Evolutionary conservation across 1,284 basidiomycete genomes (phyloP).

Genomic region (Flammula alnicola): DNA sequence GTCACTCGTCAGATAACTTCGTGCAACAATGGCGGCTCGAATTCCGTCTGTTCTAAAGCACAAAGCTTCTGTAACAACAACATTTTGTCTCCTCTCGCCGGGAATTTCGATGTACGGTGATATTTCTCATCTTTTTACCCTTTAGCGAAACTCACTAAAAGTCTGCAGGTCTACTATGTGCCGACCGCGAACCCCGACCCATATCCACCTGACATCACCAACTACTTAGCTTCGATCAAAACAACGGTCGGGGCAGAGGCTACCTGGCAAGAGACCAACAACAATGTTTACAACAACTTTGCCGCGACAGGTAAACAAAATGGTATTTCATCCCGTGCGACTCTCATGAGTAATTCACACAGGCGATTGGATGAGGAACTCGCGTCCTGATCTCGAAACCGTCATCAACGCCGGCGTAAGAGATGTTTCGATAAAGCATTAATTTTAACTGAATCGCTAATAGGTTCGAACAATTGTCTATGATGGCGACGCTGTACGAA

Average conservation of each 20-base stretch:
- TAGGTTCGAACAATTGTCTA: conserved; percentile 50
- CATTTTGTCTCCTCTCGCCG: conserved; percentile 52
- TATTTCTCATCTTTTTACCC: not conserved
- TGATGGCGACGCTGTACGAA: conserved; percentile 60
- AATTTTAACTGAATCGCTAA: not conserved
- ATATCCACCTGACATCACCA: conserved; percentile 54
- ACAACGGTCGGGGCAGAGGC: conserved; percentile 52
- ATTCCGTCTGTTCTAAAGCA: conserved; percentile 54
- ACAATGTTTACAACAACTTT: conserved; percentile 55
- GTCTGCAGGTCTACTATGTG: conserved; percentile 53
- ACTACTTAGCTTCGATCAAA: conserved; percentile 43
- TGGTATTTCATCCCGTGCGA: not conserved
- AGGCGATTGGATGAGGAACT: conserved; percentile 71
- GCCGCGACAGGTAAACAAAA: conserved; percentile 42
- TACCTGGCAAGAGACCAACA: conserved; percentile 49
- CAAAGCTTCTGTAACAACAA: conserved; percentile 58
- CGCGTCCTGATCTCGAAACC: conserved; percentile 54
- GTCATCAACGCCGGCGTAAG: too few relatives aligned
- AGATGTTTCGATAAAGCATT: conserved; percentile 55
- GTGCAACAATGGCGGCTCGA: conserved; percentile 39
- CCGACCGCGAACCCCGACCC: conserved; percentile 49
- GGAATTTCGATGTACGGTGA: conserved; percentile 43
- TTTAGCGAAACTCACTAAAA: not conserved
- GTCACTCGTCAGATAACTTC: conserved; percentile 12
- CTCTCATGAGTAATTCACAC: not conserved